Evolutionary conservation across 306 rosid species (phyloP).

Genomic region (Malus fusca): DNA sequence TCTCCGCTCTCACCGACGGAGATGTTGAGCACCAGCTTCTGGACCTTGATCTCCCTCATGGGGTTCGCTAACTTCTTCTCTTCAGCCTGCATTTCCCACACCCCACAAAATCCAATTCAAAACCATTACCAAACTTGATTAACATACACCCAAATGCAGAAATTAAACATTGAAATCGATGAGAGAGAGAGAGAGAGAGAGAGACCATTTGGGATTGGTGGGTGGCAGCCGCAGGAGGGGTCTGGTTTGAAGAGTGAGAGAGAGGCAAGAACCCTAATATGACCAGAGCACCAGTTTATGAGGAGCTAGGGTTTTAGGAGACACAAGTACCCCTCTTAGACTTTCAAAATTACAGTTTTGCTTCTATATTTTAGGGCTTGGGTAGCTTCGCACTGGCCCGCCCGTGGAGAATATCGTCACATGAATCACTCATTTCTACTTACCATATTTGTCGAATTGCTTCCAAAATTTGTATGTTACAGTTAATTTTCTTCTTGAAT

Average conservation of each 20-base stretch:
- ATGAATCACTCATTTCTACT: no score
- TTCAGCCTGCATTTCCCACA: slow-evolving; percentile 40
- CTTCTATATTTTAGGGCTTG: background rate
- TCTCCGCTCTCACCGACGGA: slow-evolving; percentile 83
- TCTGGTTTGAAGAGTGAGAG: background rate
- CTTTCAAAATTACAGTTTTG: background rate
- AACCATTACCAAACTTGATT: background rate
- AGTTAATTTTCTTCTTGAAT: no score
- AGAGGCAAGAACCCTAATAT: background rate
- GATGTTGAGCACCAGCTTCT: slow-evolving; percentile 74
- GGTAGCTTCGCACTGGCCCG: background rate
- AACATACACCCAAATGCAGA: background rate
- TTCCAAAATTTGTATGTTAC: accelerated
- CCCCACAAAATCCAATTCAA: background rate
- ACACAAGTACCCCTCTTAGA: background rate
- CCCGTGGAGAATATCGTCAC: background rate
- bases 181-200: background rate
- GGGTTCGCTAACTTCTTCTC: slow-evolving; percentile 71
- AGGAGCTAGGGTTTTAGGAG: slow-evolving; percentile 17
- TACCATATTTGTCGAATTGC: no score
- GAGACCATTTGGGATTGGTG: slow-evolving; percentile 12
- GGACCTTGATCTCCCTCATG: slow-evolving; percentile 78
- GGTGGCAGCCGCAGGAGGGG: slow-evolving; percentile 6
- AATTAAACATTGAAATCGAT: background rate
- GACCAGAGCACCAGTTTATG: background rate